A percentile compares a stretch with the other conserved stretches of the same genome.
These are phyloP conservation scores for Adansonia grandidieri DNA, from an alignment of 441 rosid genomes.

Conservation along the genomic window DNA sequence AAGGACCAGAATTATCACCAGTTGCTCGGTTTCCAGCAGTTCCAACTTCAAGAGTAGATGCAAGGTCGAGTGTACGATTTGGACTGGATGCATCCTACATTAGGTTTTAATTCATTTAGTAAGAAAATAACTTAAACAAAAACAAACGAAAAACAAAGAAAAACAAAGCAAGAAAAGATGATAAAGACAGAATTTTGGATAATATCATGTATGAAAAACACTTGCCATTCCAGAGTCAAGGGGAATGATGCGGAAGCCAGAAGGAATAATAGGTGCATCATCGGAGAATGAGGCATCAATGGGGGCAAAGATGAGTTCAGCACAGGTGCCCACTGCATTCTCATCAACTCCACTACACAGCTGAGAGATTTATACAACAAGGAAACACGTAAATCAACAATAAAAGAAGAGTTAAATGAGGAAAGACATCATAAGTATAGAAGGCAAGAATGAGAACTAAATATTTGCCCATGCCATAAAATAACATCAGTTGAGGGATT, in stretches of 20 bases:
- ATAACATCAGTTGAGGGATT: neutral
- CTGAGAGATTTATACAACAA: slow-evolving; percentile 35
- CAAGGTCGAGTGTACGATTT: slow-evolving; percentile 73
- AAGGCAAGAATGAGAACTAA: slow-evolving; percentile 15
- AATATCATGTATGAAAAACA: neutral
- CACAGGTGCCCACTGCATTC: slow-evolving; percentile 60
- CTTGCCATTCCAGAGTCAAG: slow-evolving; percentile 58
- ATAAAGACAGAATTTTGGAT: neutral
- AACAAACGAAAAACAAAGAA: neutral
- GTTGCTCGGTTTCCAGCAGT: slow-evolving; percentile 44
- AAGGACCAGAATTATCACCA: slow-evolving; percentile 50
- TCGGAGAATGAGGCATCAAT: slow-evolving; percentile 76
- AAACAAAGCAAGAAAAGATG: neutral
- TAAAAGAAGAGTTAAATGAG: neutral
- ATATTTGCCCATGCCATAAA: slow-evolving; percentile 3
- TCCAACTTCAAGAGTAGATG: slow-evolving; percentile 69
- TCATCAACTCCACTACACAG: slow-evolving; percentile 74
- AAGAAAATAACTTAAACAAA: neutral
- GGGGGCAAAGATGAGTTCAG: slow-evolving; percentile 72
- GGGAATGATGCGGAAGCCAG: slow-evolving; percentile 77
- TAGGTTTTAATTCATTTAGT: slow-evolving; percentile 4
- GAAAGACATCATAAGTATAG: neutral
- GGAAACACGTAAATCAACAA: neutral
- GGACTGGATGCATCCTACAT: slow-evolving; percentile 61
- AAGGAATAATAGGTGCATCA: slow-evolving; percentile 73